Evolutionary conservation across 2,329 filamentous ascomycete genomes (phyloP).

Genomic region (Colletotrichum sp.): DNA sequence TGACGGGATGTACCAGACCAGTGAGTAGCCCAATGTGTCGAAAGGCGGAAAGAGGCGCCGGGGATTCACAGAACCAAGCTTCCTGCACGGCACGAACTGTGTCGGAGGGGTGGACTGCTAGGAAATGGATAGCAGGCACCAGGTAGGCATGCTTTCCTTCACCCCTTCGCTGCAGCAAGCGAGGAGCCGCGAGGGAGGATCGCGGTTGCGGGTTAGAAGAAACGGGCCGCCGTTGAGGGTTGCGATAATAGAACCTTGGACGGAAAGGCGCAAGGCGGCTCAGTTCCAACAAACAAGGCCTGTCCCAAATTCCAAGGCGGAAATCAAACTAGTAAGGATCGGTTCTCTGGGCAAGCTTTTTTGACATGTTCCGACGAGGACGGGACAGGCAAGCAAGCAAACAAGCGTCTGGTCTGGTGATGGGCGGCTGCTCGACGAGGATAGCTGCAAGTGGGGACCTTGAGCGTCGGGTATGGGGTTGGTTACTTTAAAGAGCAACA

Average conservation of each 20-base stretch:
- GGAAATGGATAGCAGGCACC: constrained; percentile 7
- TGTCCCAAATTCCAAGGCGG: not conserved
- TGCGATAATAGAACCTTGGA: not conserved
- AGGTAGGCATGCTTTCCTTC: constrained; percentile 10
- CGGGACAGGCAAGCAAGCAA: constrained; percentile 3
- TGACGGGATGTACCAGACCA: not conserved
- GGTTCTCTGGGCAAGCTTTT: constrained; percentile 9
- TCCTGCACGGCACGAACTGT: constrained; percentile 5
- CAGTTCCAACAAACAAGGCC: not conserved
- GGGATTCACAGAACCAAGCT: not conserved
- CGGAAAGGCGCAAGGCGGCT: not conserved
- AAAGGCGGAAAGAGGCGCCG: constrained; percentile 5
- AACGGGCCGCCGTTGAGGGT: not conserved
- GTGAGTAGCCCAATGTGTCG: not conserved
- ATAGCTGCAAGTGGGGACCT: constrained; percentile 13
- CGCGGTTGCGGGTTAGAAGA: not conserved
- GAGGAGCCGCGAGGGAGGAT: not conserved
- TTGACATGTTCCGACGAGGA: constrained; percentile 10
- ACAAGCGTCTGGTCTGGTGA: not conserved
- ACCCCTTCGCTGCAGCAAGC: not conserved
- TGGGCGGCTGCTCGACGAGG: not conserved
- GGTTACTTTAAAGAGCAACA: constrained; percentile 19
- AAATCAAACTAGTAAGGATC: constrained; percentile 15
- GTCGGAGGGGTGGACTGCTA: constrained; percentile 3
- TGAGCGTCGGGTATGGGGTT: constrained; percentile 15